Conservation (phyloP, 2,329 filamentous ascomycete species). For the Myriosclerotinia duriaeana region DNA sequence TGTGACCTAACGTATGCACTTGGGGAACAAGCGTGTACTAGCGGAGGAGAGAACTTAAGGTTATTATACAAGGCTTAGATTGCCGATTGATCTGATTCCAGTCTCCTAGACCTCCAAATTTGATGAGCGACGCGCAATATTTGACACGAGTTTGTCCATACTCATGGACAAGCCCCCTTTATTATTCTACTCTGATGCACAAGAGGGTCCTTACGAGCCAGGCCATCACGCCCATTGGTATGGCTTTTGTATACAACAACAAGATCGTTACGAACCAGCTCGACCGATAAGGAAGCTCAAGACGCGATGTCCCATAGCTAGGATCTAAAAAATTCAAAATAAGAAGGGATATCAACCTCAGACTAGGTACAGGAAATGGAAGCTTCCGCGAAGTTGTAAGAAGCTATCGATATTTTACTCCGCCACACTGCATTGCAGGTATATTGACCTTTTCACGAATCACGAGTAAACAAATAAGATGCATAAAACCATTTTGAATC, state of each 20-base stretch:
- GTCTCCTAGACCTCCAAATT: background rate
- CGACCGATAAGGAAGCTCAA: background rate
- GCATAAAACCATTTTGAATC: background rate
- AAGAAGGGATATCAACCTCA: background rate
- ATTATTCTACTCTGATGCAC: background rate
- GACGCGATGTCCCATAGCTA: too few relatives aligned
- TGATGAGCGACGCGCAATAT: background rate
- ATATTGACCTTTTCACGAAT: background rate
- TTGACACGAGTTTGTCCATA: background rate
- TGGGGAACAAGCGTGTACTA: background rate
- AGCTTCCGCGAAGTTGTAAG: background rate
- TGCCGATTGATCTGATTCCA: background rate
- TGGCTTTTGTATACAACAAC: background rate
- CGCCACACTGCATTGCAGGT: background rate
- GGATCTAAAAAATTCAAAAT: background rate
- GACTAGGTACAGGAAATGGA: background rate
- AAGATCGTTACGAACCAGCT: background rate
- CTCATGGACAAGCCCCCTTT: background rate
- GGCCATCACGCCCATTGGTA: background rate
- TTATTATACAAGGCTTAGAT: background rate
- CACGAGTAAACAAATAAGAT: too few relatives aligned
- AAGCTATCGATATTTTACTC: background rate
- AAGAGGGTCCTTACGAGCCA: background rate
- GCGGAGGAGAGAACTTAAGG: too few relatives aligned
- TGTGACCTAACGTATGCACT: background rate